phyloP scores from a whole-genome alignment of 768 basidiomycete genomes.

The Roridomyces roridus region DNA sequence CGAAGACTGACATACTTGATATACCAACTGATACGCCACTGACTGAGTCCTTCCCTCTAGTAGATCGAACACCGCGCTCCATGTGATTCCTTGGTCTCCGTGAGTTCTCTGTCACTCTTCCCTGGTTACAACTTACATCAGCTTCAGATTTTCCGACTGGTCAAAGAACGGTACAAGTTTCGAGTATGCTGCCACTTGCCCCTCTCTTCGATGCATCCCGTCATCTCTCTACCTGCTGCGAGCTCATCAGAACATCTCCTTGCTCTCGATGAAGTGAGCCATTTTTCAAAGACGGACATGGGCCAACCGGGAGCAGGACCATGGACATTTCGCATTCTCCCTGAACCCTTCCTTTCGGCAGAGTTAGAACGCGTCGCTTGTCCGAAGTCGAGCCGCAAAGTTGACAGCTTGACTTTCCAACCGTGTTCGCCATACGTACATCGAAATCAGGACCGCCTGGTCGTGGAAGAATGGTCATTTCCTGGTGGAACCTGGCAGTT shows the following conservation, averaged over 20 bases:
- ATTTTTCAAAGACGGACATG: conserved; percentile 59
- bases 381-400: conserved; percentile 38
- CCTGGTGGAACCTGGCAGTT: conserved; percentile 40
- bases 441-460: conserved; percentile 41
- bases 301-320: conserved; percentile 55
- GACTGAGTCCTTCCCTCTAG: conserved; percentile 1
- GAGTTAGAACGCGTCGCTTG: conserved; percentile 46
- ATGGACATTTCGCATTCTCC: conserved; percentile 59
- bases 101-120: conserved; percentile 26
- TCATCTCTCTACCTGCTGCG: conserved; percentile 51
- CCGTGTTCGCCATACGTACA: conserved; percentile 37
- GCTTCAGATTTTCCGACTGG: conserved; percentile 25
- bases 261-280: conserved; percentile 58
- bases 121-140: conserved; percentile 27
- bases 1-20: neutral
- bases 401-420: conserved; percentile 39
- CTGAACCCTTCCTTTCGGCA: conserved; percentile 43
- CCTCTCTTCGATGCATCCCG: conserved; percentile 33
- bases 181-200: conserved; percentile 1
- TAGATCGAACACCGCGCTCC: conserved; percentile 16
- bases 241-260: conserved; percentile 53
- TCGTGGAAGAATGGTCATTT: conserved; percentile 38
- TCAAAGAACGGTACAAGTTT: conserved; percentile 19
- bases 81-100: conserved; percentile 22
- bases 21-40: neutral